These are phyloP conservation scores for Yamadazyma laniorum DNA, from an alignment of 805 yeast genomes.

Conservation along the genomic window DNA sequence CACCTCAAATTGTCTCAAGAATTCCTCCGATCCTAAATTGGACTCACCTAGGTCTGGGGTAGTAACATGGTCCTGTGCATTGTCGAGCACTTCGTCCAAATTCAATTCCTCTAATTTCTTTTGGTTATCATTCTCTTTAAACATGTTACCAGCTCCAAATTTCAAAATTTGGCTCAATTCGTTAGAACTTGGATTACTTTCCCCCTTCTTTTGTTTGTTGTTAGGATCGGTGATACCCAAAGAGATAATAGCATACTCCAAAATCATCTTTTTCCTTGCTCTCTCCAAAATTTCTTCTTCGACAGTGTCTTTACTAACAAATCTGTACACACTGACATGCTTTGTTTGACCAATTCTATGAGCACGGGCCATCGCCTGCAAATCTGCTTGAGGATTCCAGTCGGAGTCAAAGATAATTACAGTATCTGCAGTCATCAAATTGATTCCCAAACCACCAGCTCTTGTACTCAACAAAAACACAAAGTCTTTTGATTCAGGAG, in stretches of 20 bases:
- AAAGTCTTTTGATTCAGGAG: constrained; percentile 89
- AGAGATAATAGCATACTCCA: constrained; percentile 96
- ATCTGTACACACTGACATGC: constrained; percentile 95
- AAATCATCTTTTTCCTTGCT: constrained; percentile 96
- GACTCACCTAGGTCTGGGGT: constrained; percentile 96
- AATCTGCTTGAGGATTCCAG: constrained; percentile 99
- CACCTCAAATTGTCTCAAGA: constrained; percentile 93
- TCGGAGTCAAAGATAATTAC: constrained; percentile 97
- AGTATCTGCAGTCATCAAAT: constrained; percentile 98
- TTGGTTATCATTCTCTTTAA: constrained; percentile 91
- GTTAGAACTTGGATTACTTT: constrained; percentile 73
- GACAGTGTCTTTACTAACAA: constrained; percentile 97
- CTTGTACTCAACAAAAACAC: constrained; percentile 88
- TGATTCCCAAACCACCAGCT: constrained; percentile 99
- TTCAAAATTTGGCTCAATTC: constrained; percentile 91
- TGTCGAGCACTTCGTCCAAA: constrained; percentile 91
- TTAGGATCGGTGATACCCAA: constrained; percentile 87
- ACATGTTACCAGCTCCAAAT: constrained; percentile 99
- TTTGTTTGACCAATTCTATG: constrained; percentile 99
- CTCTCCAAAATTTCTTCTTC: constrained; percentile 97
- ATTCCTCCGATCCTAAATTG: constrained; percentile 98
- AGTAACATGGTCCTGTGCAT: constrained; percentile 96
- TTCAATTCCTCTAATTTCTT: constrained; percentile 93
- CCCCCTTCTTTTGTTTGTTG: constrained; percentile 37
- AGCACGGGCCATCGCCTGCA: constrained; percentile 99